phyloP scores from a whole-genome alignment of 23 red algal species.

The Gracilariopsis chorda region DNA sequence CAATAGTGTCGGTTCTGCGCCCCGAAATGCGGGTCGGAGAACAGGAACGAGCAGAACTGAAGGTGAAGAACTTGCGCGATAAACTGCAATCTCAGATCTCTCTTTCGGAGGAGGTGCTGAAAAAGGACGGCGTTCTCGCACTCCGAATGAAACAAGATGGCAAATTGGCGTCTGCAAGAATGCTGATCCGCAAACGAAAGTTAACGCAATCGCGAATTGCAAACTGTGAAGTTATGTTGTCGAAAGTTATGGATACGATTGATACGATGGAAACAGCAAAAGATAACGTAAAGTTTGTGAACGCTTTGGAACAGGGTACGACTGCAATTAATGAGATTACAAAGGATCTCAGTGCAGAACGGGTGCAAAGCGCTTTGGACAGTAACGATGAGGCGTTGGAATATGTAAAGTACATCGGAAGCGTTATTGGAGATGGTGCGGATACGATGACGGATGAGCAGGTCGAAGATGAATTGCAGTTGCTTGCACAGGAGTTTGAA shows the following conservation, averaged over 20 bases:
- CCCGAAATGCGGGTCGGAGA: constrained; percentile 4
- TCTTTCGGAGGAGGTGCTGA: constrained; percentile 15
- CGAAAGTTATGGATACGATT: constrained; percentile 18
- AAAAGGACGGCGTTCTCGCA: constrained; percentile 1
- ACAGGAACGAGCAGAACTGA: constrained; percentile 33
- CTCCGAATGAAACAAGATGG: constrained; percentile 5
- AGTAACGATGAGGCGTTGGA: constrained; percentile 1
- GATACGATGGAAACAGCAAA: constrained; percentile 22
- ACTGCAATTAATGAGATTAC: constrained; percentile 28
- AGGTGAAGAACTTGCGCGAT: constrained; percentile 39
- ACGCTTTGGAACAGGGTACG: constrained; percentile 30
- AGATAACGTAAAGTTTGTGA: constrained; percentile 32
- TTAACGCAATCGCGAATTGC: not conserved
- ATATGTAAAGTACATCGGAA: not conserved
- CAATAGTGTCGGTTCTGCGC: constrained; percentile 6
- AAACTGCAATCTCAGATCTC: constrained; percentile 4
- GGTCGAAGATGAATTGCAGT: not conserved
- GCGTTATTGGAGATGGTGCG: not conserved
- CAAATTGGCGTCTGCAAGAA: not conserved
- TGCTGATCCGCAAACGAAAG: constrained; percentile 10
- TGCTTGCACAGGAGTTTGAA: not conserved
- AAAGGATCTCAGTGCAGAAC: constrained; percentile 6
- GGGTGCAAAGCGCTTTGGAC: constrained; percentile 20
- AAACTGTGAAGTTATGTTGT: not conserved
- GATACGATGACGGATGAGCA: constrained; percentile 18